Base-by-base conservation (phyloP, 1,284 basidiomycete species). In the Ganoderma meredithae region DNA sequence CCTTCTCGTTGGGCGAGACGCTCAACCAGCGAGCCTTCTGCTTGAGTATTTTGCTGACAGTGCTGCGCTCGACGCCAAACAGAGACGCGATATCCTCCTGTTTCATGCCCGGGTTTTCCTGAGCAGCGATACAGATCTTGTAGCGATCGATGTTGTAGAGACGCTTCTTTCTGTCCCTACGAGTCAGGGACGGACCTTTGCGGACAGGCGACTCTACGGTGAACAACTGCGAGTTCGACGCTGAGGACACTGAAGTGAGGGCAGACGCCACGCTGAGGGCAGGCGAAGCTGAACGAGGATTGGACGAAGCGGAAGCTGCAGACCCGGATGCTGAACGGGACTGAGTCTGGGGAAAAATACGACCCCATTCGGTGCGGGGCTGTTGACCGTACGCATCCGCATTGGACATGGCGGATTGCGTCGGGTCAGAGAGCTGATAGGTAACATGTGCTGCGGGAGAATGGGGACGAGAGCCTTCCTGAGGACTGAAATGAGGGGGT, bases 41-140 rank as follows among this genome's bases (percentile, higher is more conserved):
- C 77, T 96, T 96, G 70, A 97, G 84, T 71, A 96, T 96, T 82
- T 97, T 96, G 81, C 92, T 94, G 76, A 97, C 93, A n/a, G 95
- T 97, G 79, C 93, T 95, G 62, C 95, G 90, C 78, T 97, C 95
- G 65, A 96, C 92, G 63, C 88, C 88, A 77, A 92, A 97, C 49
- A 82, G 80, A 13, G 81, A 80, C 0, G 92, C 95, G 73, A 96
- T 94, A 75, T 94, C 92, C 76, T 95, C 93, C 78, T 96, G 94
- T 67, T 90, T 85, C 25, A 86, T 84, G 68, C 86, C 85, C 0
- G 91, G 91, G 74, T 93, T 82, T 3, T 88, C 80, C 62, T 84
- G 79, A 73, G 89, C 86, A 79, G 88, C 90, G 53, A 87, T 73
- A 76, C 95, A 96, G 63, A 96, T 95, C n/a, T 84, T 82, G 76